These are phyloP conservation scores for Colletotrichum sp. DNA, from an alignment of 2,329 filamentous ascomycete species.

Conservation along the genomic window DNA sequence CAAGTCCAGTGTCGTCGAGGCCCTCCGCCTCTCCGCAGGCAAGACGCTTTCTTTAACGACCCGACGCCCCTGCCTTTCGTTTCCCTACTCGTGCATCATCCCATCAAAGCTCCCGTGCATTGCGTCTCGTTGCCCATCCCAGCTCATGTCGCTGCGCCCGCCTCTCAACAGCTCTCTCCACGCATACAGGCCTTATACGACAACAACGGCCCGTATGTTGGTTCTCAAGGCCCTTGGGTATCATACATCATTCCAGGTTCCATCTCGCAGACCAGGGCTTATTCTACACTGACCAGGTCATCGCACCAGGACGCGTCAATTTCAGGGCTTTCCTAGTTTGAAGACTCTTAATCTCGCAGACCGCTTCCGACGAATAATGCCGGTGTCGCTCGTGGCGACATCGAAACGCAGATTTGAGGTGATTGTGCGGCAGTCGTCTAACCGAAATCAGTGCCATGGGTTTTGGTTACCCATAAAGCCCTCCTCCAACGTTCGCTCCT, in stretches of 20 bases:
- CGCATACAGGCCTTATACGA: background rate
- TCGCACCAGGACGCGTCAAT: background rate
- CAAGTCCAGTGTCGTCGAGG: slow-evolving; percentile 12
- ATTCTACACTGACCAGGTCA: background rate
- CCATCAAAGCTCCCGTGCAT: slow-evolving; percentile 8
- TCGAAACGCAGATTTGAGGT: background rate
- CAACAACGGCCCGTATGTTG: background rate
- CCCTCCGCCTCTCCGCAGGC: background rate
- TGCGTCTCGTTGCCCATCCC: background rate
- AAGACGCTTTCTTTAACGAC: background rate
- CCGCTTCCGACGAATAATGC: background rate
- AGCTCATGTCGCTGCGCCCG: background rate
- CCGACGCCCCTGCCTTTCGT: background rate
- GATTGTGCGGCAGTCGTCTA: background rate
- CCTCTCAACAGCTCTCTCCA: background rate
- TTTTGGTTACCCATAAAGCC: slow-evolving; percentile 76
- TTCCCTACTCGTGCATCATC: background rate
- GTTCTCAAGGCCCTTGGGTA: slow-evolving; percentile 7
- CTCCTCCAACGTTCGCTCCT: slow-evolving; percentile 93
- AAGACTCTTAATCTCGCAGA: background rate
- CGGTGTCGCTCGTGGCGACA: background rate
- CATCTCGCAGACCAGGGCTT: background rate
- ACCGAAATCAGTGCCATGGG: slow-evolving; percentile 67
- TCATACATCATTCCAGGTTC: slow-evolving; percentile 3
- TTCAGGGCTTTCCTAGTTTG: background rate